A percentile compares a stretch with the other conserved stretches of the same genome.
phyloP scores from a whole-genome alignment of 2,329 filamentous ascomycete genomes.

The Alternaria incomplexa region DNA sequence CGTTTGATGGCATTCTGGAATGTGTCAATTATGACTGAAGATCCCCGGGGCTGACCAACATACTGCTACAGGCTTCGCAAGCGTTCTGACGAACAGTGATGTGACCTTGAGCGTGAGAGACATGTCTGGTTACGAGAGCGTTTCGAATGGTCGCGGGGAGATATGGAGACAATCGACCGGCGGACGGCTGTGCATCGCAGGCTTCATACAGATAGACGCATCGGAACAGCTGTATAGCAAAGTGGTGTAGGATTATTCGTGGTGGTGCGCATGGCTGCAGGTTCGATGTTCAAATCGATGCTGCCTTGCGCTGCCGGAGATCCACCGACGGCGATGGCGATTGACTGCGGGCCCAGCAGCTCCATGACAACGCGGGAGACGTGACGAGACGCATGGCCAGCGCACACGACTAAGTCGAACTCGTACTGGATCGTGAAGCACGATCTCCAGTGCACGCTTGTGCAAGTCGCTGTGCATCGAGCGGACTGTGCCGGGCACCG shows the following conservation, averaged over 20 bases:
- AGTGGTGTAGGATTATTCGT: not conserved
- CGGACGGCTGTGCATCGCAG: constrained; percentile 9
- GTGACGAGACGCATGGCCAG: not conserved
- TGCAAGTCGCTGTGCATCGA: constrained; percentile 10
- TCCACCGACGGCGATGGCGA: constrained; percentile 22
- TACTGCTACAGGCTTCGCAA: constrained; percentile 73
- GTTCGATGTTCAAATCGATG: constrained; percentile 19
- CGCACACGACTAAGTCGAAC: constrained; percentile 1
- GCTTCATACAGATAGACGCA: not conserved
- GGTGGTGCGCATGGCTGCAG: not conserved
- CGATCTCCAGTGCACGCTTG: not conserved
- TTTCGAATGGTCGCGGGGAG: constrained; percentile 3
- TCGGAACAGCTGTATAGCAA: not conserved
- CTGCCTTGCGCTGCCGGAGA: constrained; percentile 30
- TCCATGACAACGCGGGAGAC: constrained; percentile 1
- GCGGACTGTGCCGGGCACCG: constrained; percentile 3
- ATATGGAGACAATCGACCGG: constrained; percentile 11
- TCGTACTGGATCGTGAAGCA: not conserved
- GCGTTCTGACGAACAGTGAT: constrained; percentile 67
- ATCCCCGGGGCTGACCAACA: constrained; percentile 19
- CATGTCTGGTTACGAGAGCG: constrained; percentile 51
- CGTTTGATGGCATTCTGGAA: constrained; percentile 69
- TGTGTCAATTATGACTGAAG: constrained; percentile 3
- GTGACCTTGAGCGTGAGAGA: constrained; percentile 71
- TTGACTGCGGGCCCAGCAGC: not conserved